A percentile compares a stretch with the other conserved stretches of the same genome.
Evolutionary conservation across 2,329 filamentous ascomycete genomes (phyloP).

Genomic region (Phialocephala subalpina): DNA sequence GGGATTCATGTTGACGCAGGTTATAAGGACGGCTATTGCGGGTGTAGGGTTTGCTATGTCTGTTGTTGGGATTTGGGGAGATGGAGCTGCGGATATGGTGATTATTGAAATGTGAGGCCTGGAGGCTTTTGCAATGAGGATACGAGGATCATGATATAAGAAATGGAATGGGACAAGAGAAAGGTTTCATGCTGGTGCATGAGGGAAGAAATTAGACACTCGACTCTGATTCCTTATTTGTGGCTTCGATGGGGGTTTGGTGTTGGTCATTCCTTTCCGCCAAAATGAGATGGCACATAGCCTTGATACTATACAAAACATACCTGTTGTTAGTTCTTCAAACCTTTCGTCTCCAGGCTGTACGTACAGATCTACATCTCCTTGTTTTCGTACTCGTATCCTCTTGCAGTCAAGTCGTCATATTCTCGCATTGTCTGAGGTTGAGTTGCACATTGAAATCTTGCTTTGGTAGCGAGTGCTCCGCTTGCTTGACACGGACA

Average conservation of each 20-base stretch:
- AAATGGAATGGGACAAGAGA: not conserved
- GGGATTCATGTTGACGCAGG: constrained; percentile 60
- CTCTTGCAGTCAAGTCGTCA: not conserved
- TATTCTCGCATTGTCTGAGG: not conserved
- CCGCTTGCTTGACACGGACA: not conserved
- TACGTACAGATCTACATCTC: not conserved
- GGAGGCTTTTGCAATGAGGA: not conserved
- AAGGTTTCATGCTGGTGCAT: not conserved
- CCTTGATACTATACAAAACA: not conserved
- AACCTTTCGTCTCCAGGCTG: not conserved
- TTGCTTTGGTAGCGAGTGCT: not conserved
- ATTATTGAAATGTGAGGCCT: constrained; percentile 39
- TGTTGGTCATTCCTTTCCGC: not conserved
- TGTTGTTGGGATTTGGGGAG: constrained; percentile 72
- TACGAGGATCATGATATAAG: not conserved
- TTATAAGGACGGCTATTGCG: constrained; percentile 61
- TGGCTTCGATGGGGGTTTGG: constrained; percentile 16
- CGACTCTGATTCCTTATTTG: constrained; percentile 26
- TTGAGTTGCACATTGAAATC: not conserved
- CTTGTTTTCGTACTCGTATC: not conserved
- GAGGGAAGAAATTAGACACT: constrained; percentile 23
- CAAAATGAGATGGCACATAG: not conserved
- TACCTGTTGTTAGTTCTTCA: not conserved
- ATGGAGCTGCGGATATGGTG: constrained; percentile 53
- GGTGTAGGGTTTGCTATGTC: constrained; percentile 67